Evolutionary conservation across 2,329 filamentous ascomycete genomes (phyloP), one percentile per base, ranked within the genome.

Genomic region (Raffaelea arxii): DNA sequence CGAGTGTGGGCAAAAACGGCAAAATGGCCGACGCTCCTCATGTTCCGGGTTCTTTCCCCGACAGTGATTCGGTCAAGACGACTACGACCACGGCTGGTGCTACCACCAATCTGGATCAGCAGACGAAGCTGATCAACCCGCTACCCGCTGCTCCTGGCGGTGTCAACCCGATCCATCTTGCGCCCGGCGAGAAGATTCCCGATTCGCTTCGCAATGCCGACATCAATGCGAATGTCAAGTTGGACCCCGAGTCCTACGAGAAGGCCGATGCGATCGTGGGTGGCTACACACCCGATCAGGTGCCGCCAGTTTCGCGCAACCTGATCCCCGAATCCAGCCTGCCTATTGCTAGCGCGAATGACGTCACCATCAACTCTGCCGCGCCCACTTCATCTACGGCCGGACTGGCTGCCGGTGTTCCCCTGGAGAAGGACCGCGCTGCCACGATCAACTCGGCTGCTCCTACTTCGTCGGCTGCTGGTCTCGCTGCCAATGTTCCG

Each of bases 241-340:
- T 86, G 19, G 90, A 96, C 62, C 77, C 88, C 63, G 86, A 81
- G 55, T 91, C 87, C 2, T 97, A 96, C 65, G 84, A 94, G 63
- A 86, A 86, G 64, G 80, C 82, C 53, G 84, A 84, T 48, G 75
- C 80, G 48, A 64, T 81, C 37, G 71, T 74, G 43, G 75, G 74
- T 24, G 48, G 54, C 57, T 69, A 45, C 63, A 50, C 50, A 2
- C 66, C 54, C 6, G 66, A 72, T 42, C 65, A 71, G 47, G 60
- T 82, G 30, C 77, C 79, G 25, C 70, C 73, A 10, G 65, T 82
- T 47, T 70, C 75, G 40, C 74, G 71, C 51, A 81, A 73, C 63
- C 69, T 86, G 62, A 89, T 92, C 53, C 87, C 88, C 18, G 87
- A 94, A 66, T 91, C 86, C 7, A 86, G 84, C 63, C 72, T 92